Evolutionary conservation across 2,329 filamentous ascomycete genomes (phyloP).

Genomic region (Sclerotinia spermophila): DNA sequence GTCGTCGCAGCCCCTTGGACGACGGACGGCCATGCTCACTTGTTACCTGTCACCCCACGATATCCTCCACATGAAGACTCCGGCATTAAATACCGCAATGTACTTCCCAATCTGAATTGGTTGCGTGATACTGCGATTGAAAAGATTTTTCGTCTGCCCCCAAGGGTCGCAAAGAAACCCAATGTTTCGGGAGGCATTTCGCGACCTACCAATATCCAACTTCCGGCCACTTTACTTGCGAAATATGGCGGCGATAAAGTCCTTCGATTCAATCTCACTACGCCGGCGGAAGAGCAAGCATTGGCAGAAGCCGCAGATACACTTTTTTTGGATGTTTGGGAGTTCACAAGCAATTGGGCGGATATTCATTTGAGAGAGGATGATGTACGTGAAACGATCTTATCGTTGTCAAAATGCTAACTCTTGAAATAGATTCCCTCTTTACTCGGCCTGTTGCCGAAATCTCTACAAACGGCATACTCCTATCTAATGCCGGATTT

Average conservation of each 20-base stretch:
- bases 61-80: constrained; percentile 18
- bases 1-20: constrained; percentile 28
- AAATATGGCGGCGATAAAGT: constrained; percentile 80
- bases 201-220: constrained; percentile 33
- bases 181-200: constrained; percentile 21
- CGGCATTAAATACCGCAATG: constrained; percentile 22
- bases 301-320: constrained; percentile 69
- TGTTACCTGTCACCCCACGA: constrained; percentile 18
- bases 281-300: constrained; percentile 62
- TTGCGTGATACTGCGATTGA: constrained; percentile 50
- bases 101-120: constrained; percentile 50
- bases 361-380: constrained; percentile 78
- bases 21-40: constrained; percentile 20
- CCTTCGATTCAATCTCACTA: constrained; percentile 77
- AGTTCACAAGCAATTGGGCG: constrained; percentile 74
- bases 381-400: constrained; percentile 51
- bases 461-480: constrained; percentile 67
- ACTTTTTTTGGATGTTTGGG: constrained; percentile 88
- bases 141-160: constrained; percentile 46
- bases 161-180: constrained; percentile 28
- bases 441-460: constrained; percentile 73
- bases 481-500: constrained; percentile 76
- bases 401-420: constrained; percentile 19
- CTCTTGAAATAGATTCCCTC: constrained; percentile 53
- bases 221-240: constrained; percentile 38